These are phyloP conservation scores for Psilocybe azurescens DNA, from an alignment of 768 basidiomycete genomes.

Conservation along the genomic window DNA sequence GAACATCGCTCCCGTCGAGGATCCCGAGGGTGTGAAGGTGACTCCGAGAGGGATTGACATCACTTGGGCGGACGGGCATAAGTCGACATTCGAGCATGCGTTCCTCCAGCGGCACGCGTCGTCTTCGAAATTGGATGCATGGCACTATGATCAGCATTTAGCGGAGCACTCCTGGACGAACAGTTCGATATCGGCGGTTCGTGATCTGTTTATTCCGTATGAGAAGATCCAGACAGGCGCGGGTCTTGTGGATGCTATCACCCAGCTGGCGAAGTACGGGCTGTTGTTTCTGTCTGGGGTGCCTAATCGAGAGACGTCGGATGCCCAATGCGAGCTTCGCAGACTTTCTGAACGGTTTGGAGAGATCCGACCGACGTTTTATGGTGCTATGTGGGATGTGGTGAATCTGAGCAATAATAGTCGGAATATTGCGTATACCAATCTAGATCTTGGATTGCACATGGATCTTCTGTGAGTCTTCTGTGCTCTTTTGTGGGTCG, in stretches of 20 bases:
- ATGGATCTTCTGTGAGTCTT: conserved; percentile 86
- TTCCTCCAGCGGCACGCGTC: conserved; percentile 59
- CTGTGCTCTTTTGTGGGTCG: not conserved
- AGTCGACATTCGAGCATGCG: conserved; percentile 53
- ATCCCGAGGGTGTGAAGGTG: conserved; percentile 41
- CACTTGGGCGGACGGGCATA: conserved; percentile 64
- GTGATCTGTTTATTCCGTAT: conserved; percentile 63
- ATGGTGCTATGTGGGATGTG: conserved; percentile 90
- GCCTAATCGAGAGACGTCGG: conserved; percentile 61
- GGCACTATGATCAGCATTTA: conserved; percentile 48
- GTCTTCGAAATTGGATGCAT: conserved; percentile 35
- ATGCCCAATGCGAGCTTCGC: conserved; percentile 69
- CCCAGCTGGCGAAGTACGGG: conserved; percentile 75
- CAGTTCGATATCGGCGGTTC: conserved; percentile 36
- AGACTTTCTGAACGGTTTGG: conserved; percentile 73
- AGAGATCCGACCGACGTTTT: conserved; percentile 85
- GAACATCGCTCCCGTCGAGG: conserved; percentile 48
- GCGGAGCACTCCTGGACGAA: conserved; percentile 50
- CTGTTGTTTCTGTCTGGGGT: conserved; percentile 76
- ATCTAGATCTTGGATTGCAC: conserved; percentile 85
- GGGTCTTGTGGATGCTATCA: conserved; percentile 62
- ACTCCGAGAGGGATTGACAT: conserved; percentile 50
- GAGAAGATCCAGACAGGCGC: conserved; percentile 45
- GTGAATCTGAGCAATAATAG: conserved; percentile 73
- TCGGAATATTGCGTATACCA: conserved; percentile 94